A percentile compares a stretch with the other conserved stretches of the same genome.
Evolutionary conservation across 257 asterid species (phyloP).

Genomic region (Scutellaria minor): DNA sequence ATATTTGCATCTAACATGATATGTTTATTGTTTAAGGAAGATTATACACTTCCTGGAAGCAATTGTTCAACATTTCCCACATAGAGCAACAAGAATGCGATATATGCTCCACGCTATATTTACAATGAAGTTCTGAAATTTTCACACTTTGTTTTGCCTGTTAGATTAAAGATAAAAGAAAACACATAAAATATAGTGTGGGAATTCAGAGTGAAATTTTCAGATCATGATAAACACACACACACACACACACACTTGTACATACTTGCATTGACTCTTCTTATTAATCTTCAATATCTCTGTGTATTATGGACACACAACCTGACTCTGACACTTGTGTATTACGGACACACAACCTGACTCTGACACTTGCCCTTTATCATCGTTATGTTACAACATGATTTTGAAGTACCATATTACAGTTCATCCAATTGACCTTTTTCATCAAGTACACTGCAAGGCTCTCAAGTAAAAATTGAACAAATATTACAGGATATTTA

Average conservation of each 20-base stretch:
- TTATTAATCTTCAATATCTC: too few species aligned
- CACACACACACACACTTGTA: too few species aligned
- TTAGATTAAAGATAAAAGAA: neutral
- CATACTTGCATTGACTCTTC: too few species aligned
- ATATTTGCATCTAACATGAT: neutral
- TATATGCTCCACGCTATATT: neutral
- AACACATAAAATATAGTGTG: conserved; percentile 14
- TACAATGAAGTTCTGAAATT: neutral
- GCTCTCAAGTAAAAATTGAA: neutral
- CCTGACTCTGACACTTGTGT: neutral
- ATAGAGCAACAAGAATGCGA: conserved; percentile 10
- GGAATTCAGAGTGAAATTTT: neutral
- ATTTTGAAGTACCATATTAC: too few species aligned
- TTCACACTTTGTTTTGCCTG: neutral
- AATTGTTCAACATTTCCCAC: conserved; percentile 11
- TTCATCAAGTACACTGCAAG: too few species aligned
- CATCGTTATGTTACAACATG: too few species aligned
- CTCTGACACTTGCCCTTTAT: too few species aligned
- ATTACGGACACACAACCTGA: neutral
- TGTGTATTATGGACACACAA: neutral
- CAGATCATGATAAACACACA: too few species aligned
- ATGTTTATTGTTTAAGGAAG: neutral
- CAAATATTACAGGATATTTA: too few species aligned
- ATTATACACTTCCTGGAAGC: neutral
- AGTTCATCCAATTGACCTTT: too few species aligned